phyloP scores from a whole-genome alignment of 2,329 filamentous ascomycete genomes.

The Neonectria magnoliae region DNA sequence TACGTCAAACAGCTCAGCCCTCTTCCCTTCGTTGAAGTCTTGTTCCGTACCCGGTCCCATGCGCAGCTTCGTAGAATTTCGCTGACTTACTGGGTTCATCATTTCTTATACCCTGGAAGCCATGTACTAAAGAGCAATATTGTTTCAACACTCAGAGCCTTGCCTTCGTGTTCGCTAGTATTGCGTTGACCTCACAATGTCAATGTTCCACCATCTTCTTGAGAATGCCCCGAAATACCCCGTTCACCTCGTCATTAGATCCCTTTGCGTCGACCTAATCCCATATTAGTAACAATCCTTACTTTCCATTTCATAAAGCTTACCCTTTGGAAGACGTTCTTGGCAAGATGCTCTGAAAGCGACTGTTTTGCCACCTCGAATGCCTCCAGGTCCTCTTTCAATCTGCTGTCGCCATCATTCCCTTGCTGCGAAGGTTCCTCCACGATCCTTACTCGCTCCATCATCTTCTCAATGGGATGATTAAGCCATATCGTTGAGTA shows the following conservation, averaged over 20 bases:
- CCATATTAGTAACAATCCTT: not conserved
- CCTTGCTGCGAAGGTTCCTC: not conserved
- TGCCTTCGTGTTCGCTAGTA: not conserved
- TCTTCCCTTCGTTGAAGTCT: too few relatives aligned
- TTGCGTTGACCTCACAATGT: not conserved
- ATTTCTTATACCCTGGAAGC: not conserved
- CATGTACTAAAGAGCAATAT: not conserved
- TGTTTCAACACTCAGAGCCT: not conserved
- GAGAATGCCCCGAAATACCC: not conserved
- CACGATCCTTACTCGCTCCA: not conserved
- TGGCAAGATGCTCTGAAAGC: constrained; percentile 19
- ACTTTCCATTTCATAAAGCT: not conserved
- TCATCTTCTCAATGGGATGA: not conserved
- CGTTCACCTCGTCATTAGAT: not conserved
- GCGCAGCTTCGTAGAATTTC: not conserved
- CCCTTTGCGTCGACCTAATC: not conserved
- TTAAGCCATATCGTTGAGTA: constrained; percentile 22
- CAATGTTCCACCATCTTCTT: constrained; percentile 1
- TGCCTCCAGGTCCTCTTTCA: not conserved
- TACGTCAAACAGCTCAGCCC: too few relatives aligned
- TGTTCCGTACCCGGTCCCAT: too few relatives aligned
- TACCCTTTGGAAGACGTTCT: constrained; percentile 17
- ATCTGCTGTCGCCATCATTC: not conserved
- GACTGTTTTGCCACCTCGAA: not conserved
- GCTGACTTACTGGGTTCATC: not conserved